Percentiles rank a stretch among this genome's conserved stretches.
phyloP scores from a whole-genome alignment of 495 filamentous ascomycete species.

The Xylaria longipes region DNA sequence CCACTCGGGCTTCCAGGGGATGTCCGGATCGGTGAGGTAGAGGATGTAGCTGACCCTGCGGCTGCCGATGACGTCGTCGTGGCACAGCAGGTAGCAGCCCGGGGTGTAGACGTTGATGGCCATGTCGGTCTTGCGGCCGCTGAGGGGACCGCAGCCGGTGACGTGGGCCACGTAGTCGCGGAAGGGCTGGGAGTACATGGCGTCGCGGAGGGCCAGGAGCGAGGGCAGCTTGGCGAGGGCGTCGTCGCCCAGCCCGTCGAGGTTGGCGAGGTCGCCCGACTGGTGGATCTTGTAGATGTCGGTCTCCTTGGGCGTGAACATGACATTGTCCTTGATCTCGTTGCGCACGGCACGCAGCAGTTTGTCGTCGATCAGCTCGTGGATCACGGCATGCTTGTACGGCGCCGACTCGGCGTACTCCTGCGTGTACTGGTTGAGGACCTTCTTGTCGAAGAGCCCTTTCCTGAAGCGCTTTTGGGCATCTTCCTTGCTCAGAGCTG shows the following conservation, averaged over 20 bases:
- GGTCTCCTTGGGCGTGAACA: constrained; percentile 98
- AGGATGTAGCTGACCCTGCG: constrained; percentile 94
- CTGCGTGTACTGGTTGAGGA: constrained; percentile 70
- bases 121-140: constrained; percentile 97
- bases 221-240: constrained; percentile 84
- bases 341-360: constrained; percentile 86
- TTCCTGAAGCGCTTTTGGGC: constrained; percentile 69
- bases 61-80: constrained; percentile 98
- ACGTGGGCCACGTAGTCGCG: constrained; percentile 85
- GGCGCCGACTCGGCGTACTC: constrained; percentile 76
- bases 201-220: constrained; percentile 84
- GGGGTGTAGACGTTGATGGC: constrained; percentile 98
- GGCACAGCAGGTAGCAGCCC: constrained; percentile 92
- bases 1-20: constrained; percentile 91
- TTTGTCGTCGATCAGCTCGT: constrained; percentile 72
- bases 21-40: constrained; percentile 92
- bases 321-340: constrained; percentile 87
- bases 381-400: constrained; percentile 93
- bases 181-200: constrained; percentile 89
- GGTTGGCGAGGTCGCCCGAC: constrained; percentile 95
- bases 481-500: constrained; percentile 52
- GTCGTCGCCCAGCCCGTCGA: constrained; percentile 87
- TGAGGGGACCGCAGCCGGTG: constrained; percentile 83
- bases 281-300: constrained; percentile 99
- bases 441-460: constrained; percentile 73